These are phyloP conservation scores for Sugiyamaella lignohabitans DNA, from an alignment of 805 yeast genomes.

Conservation along the genomic window DNA sequence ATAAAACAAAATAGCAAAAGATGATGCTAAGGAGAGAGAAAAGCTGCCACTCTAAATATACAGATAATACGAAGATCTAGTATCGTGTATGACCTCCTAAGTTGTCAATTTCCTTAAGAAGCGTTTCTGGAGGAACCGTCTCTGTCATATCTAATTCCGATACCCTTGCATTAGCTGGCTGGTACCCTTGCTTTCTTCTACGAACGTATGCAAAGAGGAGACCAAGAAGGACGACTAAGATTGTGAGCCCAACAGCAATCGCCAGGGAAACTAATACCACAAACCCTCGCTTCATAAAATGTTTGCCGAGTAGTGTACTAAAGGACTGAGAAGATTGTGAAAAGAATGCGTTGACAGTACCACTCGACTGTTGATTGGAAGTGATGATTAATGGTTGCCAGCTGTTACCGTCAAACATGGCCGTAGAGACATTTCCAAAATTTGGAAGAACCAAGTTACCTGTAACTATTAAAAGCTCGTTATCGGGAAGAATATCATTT, in stretches of 20 bases:
- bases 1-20: conserved; percentile 5
- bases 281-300: conserved; percentile 46
- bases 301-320: conserved; percentile 15
- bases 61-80: too few species aligned
- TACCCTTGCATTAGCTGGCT: conserved; percentile 47
- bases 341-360: conserved; percentile 27
- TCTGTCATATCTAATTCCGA: conserved; percentile 56
- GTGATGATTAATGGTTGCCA: conserved; percentile 64
- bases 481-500: conserved; percentile 36
- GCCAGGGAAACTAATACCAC: conserved; percentile 67
- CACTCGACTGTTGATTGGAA: conserved; percentile 23
- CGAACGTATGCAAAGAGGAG: conserved; percentile 37
- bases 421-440: conserved; percentile 55
- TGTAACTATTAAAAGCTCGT: conserved; percentile 46
- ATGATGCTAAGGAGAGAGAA: conserved; percentile 1
- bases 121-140: conserved; percentile 54
- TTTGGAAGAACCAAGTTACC: conserved; percentile 47
- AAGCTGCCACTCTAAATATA: too few species aligned
- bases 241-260: conserved; percentile 49
- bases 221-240: conserved; percentile 38
- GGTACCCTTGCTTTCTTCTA: conserved; percentile 37
- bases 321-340: conserved; percentile 26
- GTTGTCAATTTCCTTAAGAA: conserved; percentile 40
- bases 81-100: neutral
- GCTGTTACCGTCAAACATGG: conserved; percentile 53